These are phyloP conservation scores for Arthrocladium fulminans DNA, from an alignment of 2,329 filamentous ascomycete genomes.

Conservation along the genomic window DNA sequence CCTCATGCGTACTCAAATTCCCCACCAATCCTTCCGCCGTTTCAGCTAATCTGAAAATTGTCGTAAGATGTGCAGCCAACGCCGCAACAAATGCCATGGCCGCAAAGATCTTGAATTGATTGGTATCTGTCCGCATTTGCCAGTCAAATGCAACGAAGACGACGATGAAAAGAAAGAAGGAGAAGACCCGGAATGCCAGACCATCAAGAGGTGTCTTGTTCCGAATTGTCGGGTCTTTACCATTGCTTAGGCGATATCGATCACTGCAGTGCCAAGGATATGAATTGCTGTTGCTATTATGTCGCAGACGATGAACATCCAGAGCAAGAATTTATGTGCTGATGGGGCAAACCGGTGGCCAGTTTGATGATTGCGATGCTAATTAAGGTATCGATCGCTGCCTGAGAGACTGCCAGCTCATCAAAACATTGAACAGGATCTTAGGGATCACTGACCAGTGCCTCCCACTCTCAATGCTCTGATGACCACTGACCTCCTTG, in stretches of 20 bases:
- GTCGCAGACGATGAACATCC: constrained; percentile 48
- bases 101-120: constrained; percentile 32
- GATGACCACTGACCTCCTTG: no score
- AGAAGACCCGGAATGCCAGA: constrained; percentile 47
- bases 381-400: constrained; percentile 48
- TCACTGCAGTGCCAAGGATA: constrained; percentile 46
- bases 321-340: constrained; percentile 41
- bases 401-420: constrained; percentile 26
- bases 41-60: constrained; percentile 47
- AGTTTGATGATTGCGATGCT: constrained; percentile 41
- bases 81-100: constrained; percentile 38
- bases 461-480: no score
- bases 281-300: constrained; percentile 47
- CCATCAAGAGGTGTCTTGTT: constrained; percentile 51
- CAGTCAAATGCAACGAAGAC: constrained; percentile 34
- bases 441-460: no score
- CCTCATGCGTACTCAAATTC: constrained; percentile 42
- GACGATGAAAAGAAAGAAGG: constrained; percentile 43
- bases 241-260: constrained; percentile 43
- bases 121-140: constrained; percentile 25
- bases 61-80: constrained; percentile 45
- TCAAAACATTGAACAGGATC: no score
- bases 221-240: constrained; percentile 41
- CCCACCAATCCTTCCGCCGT: constrained; percentile 43
- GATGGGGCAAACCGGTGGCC: constrained; percentile 38